Conservation (phyloP, 805 yeast species). For the Nakazawaea ambrosiae region DNA sequence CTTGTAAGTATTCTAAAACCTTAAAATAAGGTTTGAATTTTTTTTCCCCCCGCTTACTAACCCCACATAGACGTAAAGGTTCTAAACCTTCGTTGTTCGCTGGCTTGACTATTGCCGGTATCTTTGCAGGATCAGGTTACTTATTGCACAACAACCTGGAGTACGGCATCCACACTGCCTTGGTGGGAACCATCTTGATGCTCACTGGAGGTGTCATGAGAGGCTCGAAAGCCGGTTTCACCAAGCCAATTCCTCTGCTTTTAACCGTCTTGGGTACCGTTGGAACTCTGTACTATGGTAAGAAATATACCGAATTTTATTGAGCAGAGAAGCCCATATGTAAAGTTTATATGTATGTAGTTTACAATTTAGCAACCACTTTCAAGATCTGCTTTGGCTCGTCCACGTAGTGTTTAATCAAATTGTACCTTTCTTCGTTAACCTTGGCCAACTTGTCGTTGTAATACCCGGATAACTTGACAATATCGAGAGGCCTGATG, state of each 20-base stretch:
- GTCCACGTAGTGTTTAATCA: slow-evolving; percentile 31
- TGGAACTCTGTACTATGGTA: slow-evolving; percentile 61
- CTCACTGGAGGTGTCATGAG: slow-evolving; percentile 70
- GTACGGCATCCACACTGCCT: slow-evolving; percentile 75
- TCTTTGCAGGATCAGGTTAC: slow-evolving; percentile 70
- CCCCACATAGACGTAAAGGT: slow-evolving; percentile 41
- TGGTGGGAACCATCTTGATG: slow-evolving; percentile 62
- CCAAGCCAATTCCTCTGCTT: slow-evolving; percentile 69
- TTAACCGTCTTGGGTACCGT: slow-evolving; percentile 57
- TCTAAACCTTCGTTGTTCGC: slow-evolving; percentile 78
- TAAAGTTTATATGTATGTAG: not conserved
- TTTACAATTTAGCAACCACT: not conserved
- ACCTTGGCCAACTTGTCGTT: slow-evolving; percentile 41
- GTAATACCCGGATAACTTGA: slow-evolving; percentile 49
- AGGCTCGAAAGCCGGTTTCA: slow-evolving; percentile 49
- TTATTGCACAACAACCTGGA: slow-evolving; percentile 66
- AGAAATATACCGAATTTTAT: slow-evolving; percentile 72
- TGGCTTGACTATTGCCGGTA: slow-evolving; percentile 54
- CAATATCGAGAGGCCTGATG: slow-evolving; percentile 53
- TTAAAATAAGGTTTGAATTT: slow-evolving; percentile 7
- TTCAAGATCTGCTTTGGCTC: not conserved
- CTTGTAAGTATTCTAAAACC: slow-evolving; percentile 25
- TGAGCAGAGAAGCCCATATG: not conserved
- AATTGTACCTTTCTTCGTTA: slow-evolving; percentile 30
- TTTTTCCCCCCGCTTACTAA: not conserved